phyloP scores from a whole-genome alignment of 1,139 yeast species.

The Blastobotrys persicus region DNA sequence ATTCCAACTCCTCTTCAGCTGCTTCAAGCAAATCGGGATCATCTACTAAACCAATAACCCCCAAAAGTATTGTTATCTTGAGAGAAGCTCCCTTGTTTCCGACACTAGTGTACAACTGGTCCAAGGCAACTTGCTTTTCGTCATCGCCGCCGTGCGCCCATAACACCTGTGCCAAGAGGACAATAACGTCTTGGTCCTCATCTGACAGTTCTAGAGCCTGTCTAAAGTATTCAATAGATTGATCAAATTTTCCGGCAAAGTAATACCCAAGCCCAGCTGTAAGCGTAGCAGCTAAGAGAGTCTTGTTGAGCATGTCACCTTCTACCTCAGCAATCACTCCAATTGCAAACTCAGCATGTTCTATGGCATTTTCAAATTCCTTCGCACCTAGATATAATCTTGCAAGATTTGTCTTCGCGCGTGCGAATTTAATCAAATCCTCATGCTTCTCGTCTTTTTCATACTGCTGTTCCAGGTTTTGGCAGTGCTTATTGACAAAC shows the following conservation, averaged over 20 bases:
- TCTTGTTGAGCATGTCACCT: constrained; percentile 29
- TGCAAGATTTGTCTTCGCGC: constrained; percentile 65
- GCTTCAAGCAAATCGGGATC: constrained; percentile 60
- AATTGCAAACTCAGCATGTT: constrained; percentile 56
- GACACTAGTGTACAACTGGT: constrained; percentile 50
- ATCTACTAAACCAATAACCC: constrained; percentile 69
- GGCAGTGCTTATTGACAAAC: constrained; percentile 48
- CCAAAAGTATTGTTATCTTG: constrained; percentile 66
- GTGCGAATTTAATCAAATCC: constrained; percentile 51
- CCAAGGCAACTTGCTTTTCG: constrained; percentile 73
- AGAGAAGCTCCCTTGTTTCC: constrained; percentile 60
- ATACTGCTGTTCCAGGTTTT: constrained; percentile 54
- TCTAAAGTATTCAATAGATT: constrained; percentile 65
- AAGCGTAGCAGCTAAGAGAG: constrained; percentile 57
- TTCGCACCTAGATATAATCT: constrained; percentile 63
- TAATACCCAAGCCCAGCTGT: constrained; percentile 69
- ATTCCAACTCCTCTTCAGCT: constrained; percentile 61
- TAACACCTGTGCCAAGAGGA: constrained; percentile 73
- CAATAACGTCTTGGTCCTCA: constrained; percentile 60
- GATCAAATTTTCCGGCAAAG: constrained; percentile 59
- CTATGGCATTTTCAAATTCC: constrained; percentile 57
- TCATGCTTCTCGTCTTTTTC: constrained; percentile 54
- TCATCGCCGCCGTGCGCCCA: constrained; percentile 63
- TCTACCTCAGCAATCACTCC: constrained; percentile 39
- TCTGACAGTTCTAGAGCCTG: constrained; percentile 55